Percentiles rank a stretch among this genome's conserved stretches.
These are phyloP conservation scores for Pilatotrama ljubarskyi DNA, from an alignment of 768 basidiomycete species.

Conservation along the genomic window DNA sequence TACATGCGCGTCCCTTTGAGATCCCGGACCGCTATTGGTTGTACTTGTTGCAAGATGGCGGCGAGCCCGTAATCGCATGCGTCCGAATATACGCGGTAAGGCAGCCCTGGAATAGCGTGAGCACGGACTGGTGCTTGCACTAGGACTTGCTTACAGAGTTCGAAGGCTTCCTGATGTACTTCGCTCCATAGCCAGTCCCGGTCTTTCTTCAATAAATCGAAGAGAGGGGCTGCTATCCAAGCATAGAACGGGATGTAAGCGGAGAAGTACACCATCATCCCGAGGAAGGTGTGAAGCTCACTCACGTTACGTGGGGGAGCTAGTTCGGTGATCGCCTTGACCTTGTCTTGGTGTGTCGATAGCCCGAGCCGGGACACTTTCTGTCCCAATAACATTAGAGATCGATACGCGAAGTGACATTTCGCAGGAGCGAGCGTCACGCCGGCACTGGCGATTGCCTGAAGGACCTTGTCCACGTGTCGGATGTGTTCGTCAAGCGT, in stretches of 20 bases:
- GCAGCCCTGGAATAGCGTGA: constrained; percentile 18
- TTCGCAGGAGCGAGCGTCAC: constrained; percentile 38
- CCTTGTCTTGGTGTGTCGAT: constrained; percentile 40
- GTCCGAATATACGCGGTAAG: constrained; percentile 30
- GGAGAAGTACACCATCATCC: constrained; percentile 31
- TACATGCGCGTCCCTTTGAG: constrained; percentile 27
- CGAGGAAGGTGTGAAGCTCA: constrained; percentile 27
- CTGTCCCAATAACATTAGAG: constrained; percentile 39
- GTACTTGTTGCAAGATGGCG: constrained; percentile 28
- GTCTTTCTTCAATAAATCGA: constrained; percentile 25
- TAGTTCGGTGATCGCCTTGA: constrained; percentile 35
- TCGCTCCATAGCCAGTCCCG: constrained; percentile 24
- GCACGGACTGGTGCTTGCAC: constrained; percentile 23
- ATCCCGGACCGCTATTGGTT: constrained; percentile 25
- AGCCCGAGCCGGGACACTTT: constrained; percentile 41
- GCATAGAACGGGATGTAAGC: constrained; percentile 29
- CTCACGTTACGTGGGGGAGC: constrained; percentile 18
- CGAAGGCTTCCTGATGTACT: constrained; percentile 24
- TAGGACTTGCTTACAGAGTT: constrained; percentile 24
- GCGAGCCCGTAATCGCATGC: constrained; percentile 28
- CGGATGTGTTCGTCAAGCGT: constrained; percentile 6
- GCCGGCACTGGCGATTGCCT: not conserved
- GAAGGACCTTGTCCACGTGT: not conserved
- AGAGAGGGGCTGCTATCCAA: constrained; percentile 27
- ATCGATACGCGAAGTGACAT: constrained; percentile 37